Base-by-base conservation (phyloP, 176 grass and related monocot genomes). In the Cenchrus purpureus region DNA sequence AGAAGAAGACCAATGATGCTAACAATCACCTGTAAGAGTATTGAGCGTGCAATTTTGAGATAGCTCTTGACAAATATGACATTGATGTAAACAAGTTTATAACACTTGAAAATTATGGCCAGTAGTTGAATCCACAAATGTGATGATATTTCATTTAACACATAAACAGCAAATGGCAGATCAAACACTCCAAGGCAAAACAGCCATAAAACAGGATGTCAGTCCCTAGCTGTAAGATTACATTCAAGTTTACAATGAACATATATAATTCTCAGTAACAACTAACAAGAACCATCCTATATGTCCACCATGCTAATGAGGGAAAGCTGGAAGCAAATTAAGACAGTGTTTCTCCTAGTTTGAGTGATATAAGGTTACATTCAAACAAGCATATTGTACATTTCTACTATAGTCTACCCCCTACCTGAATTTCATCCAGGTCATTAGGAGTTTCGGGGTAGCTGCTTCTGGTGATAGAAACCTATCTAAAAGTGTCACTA, bases 1-100 rank as follows among this genome's bases (percentile, higher is more conserved):
- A 91, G 77, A 92, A 99, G 93, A 76, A 99, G 93, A 61, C 93
- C 93, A 71, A 96, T 11, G 72, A 88, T 94, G 84, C 97, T 96
- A 68, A 96, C 34, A 71, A 88, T 71, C 43, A 96, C 91, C 97
- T 99, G 86, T 12, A 88, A 81, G 55, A 66, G 84, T 51, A 63
- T 71, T 64, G 46, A 15, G 16, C 17, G 42, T 45, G 51, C 80
- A 34, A 91, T 66, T 58, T 77, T 73, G n/a, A 59, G 42, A 34
- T 42, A 83, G 65, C 43, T 78, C 34, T 57, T 66, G 66, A 82
- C 0, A 70, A 74, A 37, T 6, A 78, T 59, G 7, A 34, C 10
- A 68, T 59, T 15, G 2, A 53, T 82, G 52, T 29, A 34, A 42
- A 57, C 70, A 11, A 31, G 20, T 58, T 45, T 57, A 1, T 56